Conservation (phyloP, 2,329 filamentous ascomycete genomes). For the Alternaria postmessia region DNA sequence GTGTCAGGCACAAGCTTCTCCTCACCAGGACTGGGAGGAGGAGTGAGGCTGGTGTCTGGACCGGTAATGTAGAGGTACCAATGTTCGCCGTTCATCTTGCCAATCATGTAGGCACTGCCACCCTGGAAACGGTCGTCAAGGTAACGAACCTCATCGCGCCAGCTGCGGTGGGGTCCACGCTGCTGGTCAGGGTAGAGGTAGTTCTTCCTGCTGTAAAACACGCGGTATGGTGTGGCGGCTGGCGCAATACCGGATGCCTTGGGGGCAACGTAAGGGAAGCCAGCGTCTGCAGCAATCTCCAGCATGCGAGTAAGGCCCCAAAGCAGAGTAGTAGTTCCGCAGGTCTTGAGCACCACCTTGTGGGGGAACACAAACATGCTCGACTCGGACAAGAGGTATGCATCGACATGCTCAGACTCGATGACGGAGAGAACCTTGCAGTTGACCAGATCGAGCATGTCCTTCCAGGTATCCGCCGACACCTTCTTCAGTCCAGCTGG, state of each 20-base stretch:
- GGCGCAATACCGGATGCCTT: slow-evolving; percentile 72
- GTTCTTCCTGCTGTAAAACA: slow-evolving; percentile 99
- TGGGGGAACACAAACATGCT: slow-evolving; percentile 99
- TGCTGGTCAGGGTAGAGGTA: slow-evolving; percentile 96
- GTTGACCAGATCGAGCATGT: slow-evolving; percentile 97
- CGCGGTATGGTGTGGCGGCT: slow-evolving; percentile 87
- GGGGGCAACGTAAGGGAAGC: slow-evolving; percentile 84
- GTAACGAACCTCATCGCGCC: slow-evolving; percentile 93
- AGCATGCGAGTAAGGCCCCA: slow-evolving; percentile 89
- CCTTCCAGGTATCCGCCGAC: slow-evolving; percentile 84
- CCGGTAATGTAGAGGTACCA: slow-evolving; percentile 99
- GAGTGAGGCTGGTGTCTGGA: slow-evolving; percentile 79
- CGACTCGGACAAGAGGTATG: slow-evolving; percentile 95
- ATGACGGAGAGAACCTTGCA: slow-evolving; percentile 97
- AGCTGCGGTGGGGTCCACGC: slow-evolving; percentile 93
- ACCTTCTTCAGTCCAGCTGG: slow-evolving; percentile 87
- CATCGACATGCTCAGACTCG: slow-evolving; percentile 91
- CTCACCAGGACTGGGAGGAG: slow-evolving; percentile 75
- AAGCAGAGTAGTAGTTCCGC: slow-evolving; percentile 92
- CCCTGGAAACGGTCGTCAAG: slow-evolving; percentile 90
- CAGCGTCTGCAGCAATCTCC: slow-evolving; percentile 89
- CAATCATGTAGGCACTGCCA: slow-evolving; percentile 98
- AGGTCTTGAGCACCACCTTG: slow-evolving; percentile 98
- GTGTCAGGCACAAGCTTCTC: slow-evolving; percentile 58
- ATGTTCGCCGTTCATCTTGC: slow-evolving; percentile 99